Base-by-base conservation (phyloP, 164 flowering plant genomes). In the Taxillus chinensis region DNA sequence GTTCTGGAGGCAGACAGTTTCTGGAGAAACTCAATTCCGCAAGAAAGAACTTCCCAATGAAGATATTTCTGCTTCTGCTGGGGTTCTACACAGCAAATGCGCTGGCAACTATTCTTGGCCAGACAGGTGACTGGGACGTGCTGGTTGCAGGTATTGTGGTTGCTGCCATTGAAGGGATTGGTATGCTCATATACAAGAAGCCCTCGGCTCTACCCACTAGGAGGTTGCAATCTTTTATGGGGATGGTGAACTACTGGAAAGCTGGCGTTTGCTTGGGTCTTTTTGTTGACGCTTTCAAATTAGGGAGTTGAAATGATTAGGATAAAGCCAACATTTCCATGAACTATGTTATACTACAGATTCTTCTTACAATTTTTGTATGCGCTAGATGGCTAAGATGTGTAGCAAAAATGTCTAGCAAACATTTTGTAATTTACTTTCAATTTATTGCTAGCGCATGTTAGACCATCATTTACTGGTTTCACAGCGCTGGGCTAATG, bases 71-170 rank as follows among this genome's bases (percentile, higher is more conserved):
- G 38, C 80, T 92, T 7, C 74, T 92, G 15, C 67, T 89, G 63
- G 98, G 98, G 42, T 92, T 92, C 73, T 92, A 92, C 76, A 89
- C 95, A 2, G 92, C 98, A n/a, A 92, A 89, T 70, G 96, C 96
- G 17, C 65, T 92, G 52, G 95, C 98, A 16, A 92, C 98, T 13
- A 87, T 92, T 61, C 84, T 92, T 15, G 96, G 98, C 5, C 98
- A 87, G 70, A 92, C 98, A 2, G 96, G 98, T 39, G 98, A 92
- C 54, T 92, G 96, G 98, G 96, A 92, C 71, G 98, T 92, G 10
- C 68, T 92, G 64, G 95, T 92, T 59, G 98, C 98, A 27, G 98
- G 98, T 57, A 77, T 92, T 39, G 95, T 92, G 42, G 98, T 92
- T 71, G 93, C 96, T 63, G 95, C 96, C 50, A 90, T 92, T 27